phyloP scores from a whole-genome alignment of 495 filamentous ascomycete species.

The Xylaria cubensis region DNA sequence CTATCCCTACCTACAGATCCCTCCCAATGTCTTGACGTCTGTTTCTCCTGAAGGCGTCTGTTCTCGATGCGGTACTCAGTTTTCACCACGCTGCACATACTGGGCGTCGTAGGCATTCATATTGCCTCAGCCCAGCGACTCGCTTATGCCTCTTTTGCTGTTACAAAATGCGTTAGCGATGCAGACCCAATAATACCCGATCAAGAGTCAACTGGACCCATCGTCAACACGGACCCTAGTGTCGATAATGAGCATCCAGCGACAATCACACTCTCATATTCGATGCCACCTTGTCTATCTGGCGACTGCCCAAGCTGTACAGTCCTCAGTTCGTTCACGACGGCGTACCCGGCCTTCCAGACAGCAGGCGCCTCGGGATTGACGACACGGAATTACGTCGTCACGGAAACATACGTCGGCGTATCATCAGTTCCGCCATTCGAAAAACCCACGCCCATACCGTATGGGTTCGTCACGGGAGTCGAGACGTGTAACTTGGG shows the following conservation, averaged over 20 bases:
- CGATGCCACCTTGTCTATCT: slow-evolving; percentile 15
- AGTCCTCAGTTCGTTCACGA: slow-evolving; percentile 16
- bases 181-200: neutral
- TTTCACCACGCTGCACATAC: neutral
- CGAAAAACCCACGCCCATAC: slow-evolving; percentile 10
- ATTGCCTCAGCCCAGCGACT: slow-evolving; percentile 7
- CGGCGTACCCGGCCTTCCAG: slow-evolving; percentile 10
- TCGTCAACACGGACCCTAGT: neutral
- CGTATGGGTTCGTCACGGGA: slow-evolving; percentile 16
- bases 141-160: slow-evolving; percentile 10
- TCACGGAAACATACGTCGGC: slow-evolving; percentile 25
- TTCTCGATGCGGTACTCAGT: slow-evolving; percentile 12
- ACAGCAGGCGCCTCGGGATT: neutral
- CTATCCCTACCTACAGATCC: neutral
- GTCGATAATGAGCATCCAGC: neutral
- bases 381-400: slow-evolving; percentile 6
- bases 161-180: slow-evolving; percentile 17
- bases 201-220: neutral
- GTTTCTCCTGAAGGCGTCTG: no score
- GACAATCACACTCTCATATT: slow-evolving; percentile 14
- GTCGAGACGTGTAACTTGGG: slow-evolving; percentile 14
- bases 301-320: slow-evolving; percentile 23
- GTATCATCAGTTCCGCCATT: slow-evolving; percentile 19
- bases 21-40: neutral
- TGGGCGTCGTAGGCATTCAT: neutral